Evolutionary conservation across 2,329 filamentous ascomycete species (phyloP).

Genomic region (Penicillium nordicum): DNA sequence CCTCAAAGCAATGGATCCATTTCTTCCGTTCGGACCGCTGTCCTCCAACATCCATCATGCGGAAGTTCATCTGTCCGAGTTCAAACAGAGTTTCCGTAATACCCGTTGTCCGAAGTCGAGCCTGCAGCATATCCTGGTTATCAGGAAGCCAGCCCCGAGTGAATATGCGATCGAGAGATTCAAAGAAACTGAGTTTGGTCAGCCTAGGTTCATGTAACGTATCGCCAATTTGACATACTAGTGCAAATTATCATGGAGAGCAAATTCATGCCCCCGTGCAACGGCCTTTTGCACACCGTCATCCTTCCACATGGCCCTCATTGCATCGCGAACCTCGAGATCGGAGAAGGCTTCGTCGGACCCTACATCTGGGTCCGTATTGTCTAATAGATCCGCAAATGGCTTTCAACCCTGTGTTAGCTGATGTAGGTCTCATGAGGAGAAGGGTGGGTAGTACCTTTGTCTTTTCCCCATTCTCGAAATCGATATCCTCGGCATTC

Average conservation of each 20-base stretch:
- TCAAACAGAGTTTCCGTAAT: slow-evolving; percentile 96
- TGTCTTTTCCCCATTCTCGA: slow-evolving; percentile 70
- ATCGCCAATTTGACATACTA: slow-evolving; percentile 61
- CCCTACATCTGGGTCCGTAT: slow-evolving; percentile 73
- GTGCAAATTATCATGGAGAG: slow-evolving; percentile 88
- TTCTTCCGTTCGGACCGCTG: slow-evolving; percentile 93
- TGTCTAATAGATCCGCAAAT: slow-evolving; percentile 71
- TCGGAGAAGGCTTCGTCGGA: slow-evolving; percentile 75
- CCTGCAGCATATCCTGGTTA: slow-evolving; percentile 91
- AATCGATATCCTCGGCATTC: slow-evolving; percentile 75
- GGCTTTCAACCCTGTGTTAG: slow-evolving; percentile 51
- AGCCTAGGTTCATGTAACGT: slow-evolving; percentile 8
- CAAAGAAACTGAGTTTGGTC: slow-evolving; percentile 66
- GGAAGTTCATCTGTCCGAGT: slow-evolving; percentile 84
- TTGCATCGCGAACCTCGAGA: slow-evolving; percentile 61
- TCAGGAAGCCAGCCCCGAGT: slow-evolving; percentile 76
- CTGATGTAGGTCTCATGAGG: slow-evolving; percentile 8
- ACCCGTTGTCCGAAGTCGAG: slow-evolving; percentile 84
- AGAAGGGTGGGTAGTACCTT: slow-evolving; percentile 56
- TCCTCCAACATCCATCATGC: slow-evolving; percentile 94
- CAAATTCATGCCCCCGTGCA: slow-evolving; percentile 90
- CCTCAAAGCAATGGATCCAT: slow-evolving; percentile 96
- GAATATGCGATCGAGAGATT: slow-evolving; percentile 72
- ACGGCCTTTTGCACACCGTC: slow-evolving; percentile 82
- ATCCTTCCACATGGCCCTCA: slow-evolving; percentile 82